phyloP scores from a whole-genome alignment of 352 stramenopile species.

The Pythium pyrilobum region DNA sequence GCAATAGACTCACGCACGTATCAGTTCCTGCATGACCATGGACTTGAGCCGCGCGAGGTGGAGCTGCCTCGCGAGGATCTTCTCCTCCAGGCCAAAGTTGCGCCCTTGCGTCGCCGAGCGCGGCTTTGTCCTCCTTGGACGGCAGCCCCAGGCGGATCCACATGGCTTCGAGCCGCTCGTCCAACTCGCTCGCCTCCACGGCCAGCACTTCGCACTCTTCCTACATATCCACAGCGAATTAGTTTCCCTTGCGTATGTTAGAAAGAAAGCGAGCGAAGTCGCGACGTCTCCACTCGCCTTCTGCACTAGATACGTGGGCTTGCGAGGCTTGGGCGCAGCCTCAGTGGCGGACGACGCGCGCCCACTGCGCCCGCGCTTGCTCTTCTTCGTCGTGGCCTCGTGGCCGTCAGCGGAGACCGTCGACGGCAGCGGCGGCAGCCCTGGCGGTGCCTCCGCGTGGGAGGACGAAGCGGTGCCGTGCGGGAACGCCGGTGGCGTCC shows the following conservation, averaged over 20 bases:
- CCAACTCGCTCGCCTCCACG: neutral
- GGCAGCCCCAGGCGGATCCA: neutral
- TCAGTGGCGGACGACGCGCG: neutral
- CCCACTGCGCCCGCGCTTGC: neutral
- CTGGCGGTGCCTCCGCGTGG: no score
- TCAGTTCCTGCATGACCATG: constrained; percentile 2
- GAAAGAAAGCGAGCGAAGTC: no score
- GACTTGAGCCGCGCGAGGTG: constrained; percentile 1
- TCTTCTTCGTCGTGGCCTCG: no score
- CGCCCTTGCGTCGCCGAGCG: neutral
- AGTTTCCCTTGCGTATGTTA: no score
- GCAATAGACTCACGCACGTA: neutral
- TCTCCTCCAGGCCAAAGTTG: constrained; percentile 2
- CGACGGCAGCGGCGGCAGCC: no score
- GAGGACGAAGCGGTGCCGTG: no score
- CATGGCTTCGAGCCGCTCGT: neutral
- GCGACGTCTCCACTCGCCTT: neutral
- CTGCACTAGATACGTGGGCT: neutral
- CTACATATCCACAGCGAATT: no score
- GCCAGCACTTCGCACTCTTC: neutral
- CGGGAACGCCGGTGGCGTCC: no score
- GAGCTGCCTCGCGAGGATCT: constrained; percentile 1
- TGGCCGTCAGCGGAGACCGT: no score
- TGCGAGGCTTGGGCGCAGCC: neutral
- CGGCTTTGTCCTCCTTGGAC: neutral